Evolutionary conservation across 805 yeast species (phyloP).

Genomic region (Kuraishia hungarica): DNA sequence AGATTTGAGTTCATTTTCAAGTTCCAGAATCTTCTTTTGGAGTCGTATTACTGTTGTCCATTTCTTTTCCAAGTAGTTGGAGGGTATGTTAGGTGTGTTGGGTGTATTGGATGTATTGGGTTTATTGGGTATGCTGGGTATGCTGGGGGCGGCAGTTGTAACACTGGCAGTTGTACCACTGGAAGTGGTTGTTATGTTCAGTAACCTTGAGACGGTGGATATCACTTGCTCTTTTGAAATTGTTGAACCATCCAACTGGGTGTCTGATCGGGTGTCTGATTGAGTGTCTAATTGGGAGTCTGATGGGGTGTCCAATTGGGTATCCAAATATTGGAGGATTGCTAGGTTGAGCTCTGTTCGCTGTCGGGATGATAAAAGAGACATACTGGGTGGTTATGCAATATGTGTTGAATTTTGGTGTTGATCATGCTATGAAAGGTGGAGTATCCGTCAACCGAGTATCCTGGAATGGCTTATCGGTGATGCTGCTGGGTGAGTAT

Average conservation of each 20-base stretch:
- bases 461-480: no score
- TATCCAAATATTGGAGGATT: slow-evolving; percentile 22
- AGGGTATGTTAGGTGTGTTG: slow-evolving; percentile 18
- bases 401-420: background rate
- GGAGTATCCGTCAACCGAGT: no score
- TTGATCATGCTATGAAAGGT: no score
- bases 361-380: slow-evolving; percentile 24
- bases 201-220: background rate
- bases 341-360: slow-evolving; percentile 26
- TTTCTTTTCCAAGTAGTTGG: slow-evolving; percentile 51
- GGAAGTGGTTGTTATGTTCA: no score
- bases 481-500: no score
- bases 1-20: slow-evolving; percentile 50
- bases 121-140: no score
- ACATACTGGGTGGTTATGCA: slow-evolving; percentile 2
- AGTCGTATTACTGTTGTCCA: slow-evolving; percentile 82
- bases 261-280: no score
- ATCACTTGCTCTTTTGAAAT: background rate
- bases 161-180: no score
- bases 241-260: background rate
- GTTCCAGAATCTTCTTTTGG: slow-evolving; percentile 62
- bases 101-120: no score
- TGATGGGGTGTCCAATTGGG: slow-evolving; percentile 4
- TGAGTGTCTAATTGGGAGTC: no score
- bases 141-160: background rate